Evolutionary conservation across 2,329 filamentous ascomycete species (phyloP).

Genomic region (Alternaria incomplexa): DNA sequence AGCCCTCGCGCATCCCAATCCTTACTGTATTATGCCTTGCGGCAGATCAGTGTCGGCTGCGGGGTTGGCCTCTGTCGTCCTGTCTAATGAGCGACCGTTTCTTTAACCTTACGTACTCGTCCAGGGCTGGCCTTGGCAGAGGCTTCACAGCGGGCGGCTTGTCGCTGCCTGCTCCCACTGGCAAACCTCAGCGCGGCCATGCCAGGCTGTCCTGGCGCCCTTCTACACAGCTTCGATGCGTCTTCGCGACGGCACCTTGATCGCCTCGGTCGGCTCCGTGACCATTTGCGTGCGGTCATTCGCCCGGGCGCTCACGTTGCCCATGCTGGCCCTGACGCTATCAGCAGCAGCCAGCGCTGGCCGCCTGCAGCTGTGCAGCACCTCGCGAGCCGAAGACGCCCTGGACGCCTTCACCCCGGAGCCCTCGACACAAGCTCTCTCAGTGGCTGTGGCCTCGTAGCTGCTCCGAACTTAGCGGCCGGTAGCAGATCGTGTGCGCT

Average conservation of each 20-base stretch:
- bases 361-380: slow-evolving; percentile 25
- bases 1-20: neutral
- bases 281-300: slow-evolving; percentile 26
- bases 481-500: slow-evolving; percentile 38
- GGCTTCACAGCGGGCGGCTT: slow-evolving; percentile 34
- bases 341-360: slow-evolving; percentile 36
- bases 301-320: slow-evolving; percentile 19
- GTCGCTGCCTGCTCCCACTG: slow-evolving; percentile 22
- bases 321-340: slow-evolving; percentile 35
- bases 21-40: slow-evolving; percentile 2
- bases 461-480: slow-evolving; percentile 44
- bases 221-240: slow-evolving; percentile 48
- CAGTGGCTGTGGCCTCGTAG: slow-evolving; percentile 35
- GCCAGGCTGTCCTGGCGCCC: slow-evolving; percentile 3
- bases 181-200: slow-evolving; percentile 30
- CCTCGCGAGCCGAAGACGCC: slow-evolving; percentile 32
- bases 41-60: slow-evolving; percentile 23
- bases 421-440: slow-evolving; percentile 26
- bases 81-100: slow-evolving; percentile 14
- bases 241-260: slow-evolving; percentile 32
- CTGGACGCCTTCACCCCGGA: slow-evolving; percentile 25
- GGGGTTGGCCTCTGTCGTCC: slow-evolving; percentile 11
- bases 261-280: slow-evolving; percentile 46
- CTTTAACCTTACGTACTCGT: slow-evolving; percentile 16
- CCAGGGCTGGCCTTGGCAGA: slow-evolving; percentile 20